These are phyloP conservation scores for Hypocreales sp. DNA, from an alignment of 2,329 filamentous ascomycete species.

Conservation along the genomic window DNA sequence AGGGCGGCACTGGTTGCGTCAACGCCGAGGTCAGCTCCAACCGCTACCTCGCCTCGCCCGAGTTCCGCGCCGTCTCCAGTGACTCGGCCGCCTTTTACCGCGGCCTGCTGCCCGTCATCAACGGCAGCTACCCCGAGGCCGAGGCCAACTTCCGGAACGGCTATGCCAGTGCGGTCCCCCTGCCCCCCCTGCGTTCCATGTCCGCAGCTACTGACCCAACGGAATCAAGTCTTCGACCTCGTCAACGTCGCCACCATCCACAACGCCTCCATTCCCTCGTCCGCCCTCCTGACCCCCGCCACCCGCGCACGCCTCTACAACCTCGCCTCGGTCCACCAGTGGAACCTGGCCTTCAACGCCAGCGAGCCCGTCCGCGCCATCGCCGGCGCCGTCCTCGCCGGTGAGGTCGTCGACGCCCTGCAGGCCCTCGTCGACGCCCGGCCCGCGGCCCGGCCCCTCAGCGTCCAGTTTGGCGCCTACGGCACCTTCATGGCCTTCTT, in stretches of 20 bases:
- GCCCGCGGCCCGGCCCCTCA: slow-evolving; percentile 22
- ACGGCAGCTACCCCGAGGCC: slow-evolving; percentile 29
- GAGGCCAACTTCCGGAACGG: slow-evolving; percentile 41
- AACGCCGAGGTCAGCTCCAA: slow-evolving; percentile 39
- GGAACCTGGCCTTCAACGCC: slow-evolving; percentile 65
- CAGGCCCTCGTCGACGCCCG: slow-evolving; percentile 30
- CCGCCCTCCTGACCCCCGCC: slow-evolving; percentile 41
- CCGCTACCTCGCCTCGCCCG: slow-evolving; percentile 31
- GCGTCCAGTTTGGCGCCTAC: slow-evolving; percentile 45
- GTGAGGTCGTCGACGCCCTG: slow-evolving; percentile 36
- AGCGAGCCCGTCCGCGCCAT: slow-evolving; percentile 50
- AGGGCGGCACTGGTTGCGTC: slow-evolving; percentile 40
- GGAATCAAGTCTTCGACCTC: slow-evolving; percentile 35
- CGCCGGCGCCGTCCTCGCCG: slow-evolving; percentile 40
- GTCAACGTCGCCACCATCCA: slow-evolving; percentile 45
- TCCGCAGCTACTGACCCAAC: slow-evolving; percentile 1
- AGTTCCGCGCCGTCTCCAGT: slow-evolving; percentile 27
- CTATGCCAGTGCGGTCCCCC: slow-evolving; percentile 35
- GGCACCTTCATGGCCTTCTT: slow-evolving; percentile 49
- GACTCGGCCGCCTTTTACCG: slow-evolving; percentile 46
- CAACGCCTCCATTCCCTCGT: slow-evolving; percentile 42
- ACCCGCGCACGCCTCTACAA: slow-evolving; percentile 48
- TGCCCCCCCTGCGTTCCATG: neutral
- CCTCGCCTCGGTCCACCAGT: slow-evolving; percentile 72
- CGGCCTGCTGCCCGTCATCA: slow-evolving; percentile 36